Conservation (phyloP, 176 grass and related monocot genomes). For the Triticum timopheevii region DNA sequence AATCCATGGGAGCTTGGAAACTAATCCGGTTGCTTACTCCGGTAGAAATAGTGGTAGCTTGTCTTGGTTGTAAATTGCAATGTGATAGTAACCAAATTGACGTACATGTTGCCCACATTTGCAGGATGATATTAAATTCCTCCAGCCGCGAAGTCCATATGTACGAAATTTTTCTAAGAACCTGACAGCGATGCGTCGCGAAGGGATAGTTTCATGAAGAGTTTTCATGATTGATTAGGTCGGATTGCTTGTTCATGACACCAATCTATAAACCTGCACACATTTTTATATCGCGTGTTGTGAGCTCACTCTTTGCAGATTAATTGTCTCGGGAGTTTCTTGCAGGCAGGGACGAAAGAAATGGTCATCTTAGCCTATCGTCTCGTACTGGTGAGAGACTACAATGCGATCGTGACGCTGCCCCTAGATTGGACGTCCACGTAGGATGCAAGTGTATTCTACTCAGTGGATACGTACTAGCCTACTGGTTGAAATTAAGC, state of each 20-base stretch:
- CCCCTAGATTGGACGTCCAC: background rate
- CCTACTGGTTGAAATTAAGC: background rate
- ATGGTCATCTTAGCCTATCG: slow-evolving; percentile 7
- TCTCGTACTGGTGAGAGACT: background rate
- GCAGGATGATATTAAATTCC: background rate
- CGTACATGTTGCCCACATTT: background rate
- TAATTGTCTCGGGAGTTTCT: slow-evolving; percentile 3
- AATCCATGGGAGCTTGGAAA: background rate
- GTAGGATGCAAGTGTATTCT: background rate
- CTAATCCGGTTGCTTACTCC: slow-evolving; percentile 18
- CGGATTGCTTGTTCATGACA: background rate
- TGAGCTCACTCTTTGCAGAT: background rate
- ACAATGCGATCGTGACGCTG: background rate
- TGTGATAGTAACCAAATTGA: background rate
- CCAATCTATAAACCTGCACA: background rate
- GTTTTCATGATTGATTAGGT: background rate
- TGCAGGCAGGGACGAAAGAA: slow-evolving; percentile 19
- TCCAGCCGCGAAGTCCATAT: background rate
- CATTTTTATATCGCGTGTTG: background rate
- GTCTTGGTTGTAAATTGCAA: background rate
- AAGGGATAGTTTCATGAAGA: background rate
- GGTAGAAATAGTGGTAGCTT: background rate
- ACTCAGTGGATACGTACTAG: background rate
- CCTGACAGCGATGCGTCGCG: background rate
- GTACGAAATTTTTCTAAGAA: background rate